Conservation (phyloP, 306 rosid species). For the Fragaria vesca region DNA sequence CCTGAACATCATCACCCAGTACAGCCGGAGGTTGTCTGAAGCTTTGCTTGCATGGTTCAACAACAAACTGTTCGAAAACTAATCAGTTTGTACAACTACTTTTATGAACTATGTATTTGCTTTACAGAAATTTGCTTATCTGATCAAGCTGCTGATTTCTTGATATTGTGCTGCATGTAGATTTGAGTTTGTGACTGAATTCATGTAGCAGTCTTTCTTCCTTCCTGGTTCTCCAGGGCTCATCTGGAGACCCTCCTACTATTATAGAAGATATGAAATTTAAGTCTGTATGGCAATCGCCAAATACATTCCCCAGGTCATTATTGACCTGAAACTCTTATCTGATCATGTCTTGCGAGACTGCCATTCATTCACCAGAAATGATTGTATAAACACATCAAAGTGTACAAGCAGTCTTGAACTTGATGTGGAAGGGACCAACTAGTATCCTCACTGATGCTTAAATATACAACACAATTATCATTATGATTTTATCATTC, state of each 20-base stretch:
- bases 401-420: no score
- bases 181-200: background rate
- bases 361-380: no score
- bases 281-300: no score
- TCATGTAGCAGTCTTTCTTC: background rate
- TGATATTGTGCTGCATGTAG: background rate
- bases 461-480: no score
- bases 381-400: no score
- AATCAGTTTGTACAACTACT: background rate
- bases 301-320: no score
- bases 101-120: background rate
- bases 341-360: no score
- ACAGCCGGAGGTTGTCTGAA: constrained; percentile 34
- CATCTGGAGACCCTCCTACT: background rate
- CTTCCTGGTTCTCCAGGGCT: background rate
- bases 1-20: constrained; percentile 8
- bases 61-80: background rate
- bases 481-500: background rate
- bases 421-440: no score
- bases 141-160: background rate
- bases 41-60: constrained; percentile 5
- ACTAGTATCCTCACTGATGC: background rate
- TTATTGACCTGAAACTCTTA: no score
- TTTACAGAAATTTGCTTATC: background rate
- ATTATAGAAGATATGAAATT: background rate